Percentiles rank a stretch among this genome's conserved stretches.
Evolutionary conservation across 441 rosid genomes (phyloP).

Genomic region (Mallotus repandus): DNA sequence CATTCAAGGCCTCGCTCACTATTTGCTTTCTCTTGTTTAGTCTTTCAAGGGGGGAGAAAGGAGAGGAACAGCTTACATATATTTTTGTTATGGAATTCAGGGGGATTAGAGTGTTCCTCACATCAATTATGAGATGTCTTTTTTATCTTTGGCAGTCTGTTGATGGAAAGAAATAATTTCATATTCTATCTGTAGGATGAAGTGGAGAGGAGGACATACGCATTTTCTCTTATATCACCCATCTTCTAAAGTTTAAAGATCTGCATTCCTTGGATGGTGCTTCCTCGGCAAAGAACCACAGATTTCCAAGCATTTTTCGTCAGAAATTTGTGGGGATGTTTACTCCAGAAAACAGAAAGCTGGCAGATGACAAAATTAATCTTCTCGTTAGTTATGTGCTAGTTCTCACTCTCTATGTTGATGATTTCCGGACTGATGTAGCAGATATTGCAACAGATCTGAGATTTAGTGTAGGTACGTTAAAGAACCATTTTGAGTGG

Average conservation of each 20-base stretch:
- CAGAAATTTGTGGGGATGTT: constrained; percentile 54
- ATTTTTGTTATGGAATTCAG: not conserved
- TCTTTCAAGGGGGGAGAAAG: no score
- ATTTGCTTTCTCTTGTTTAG: no score
- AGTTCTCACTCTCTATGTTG: constrained; percentile 71
- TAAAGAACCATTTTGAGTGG: constrained; percentile 58
- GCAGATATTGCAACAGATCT: constrained; percentile 73
- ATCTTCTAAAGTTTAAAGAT: constrained; percentile 82
- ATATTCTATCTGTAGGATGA: constrained; percentile 48
- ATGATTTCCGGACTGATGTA: constrained; percentile 59
- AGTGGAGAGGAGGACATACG: constrained; percentile 42
- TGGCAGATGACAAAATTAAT: constrained; percentile 49
- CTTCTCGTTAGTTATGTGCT: constrained; percentile 76
- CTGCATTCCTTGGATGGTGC: constrained; percentile 47
- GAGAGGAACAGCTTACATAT: not conserved
- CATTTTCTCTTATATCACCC: constrained; percentile 58
- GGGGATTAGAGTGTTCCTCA: not conserved
- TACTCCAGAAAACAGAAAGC: constrained; percentile 37
- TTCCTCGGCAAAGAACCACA: constrained; percentile 59
- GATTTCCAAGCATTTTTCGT: constrained; percentile 51
- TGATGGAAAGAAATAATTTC: not conserved
- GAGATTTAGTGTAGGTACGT: constrained; percentile 37
- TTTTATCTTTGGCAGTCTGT: not conserved
- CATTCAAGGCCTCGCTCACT: no score
- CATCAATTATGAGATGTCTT: not conserved